Base-by-base conservation (phyloP, 352 stramenopile species). In the Globisporangium echinulatum region DNA sequence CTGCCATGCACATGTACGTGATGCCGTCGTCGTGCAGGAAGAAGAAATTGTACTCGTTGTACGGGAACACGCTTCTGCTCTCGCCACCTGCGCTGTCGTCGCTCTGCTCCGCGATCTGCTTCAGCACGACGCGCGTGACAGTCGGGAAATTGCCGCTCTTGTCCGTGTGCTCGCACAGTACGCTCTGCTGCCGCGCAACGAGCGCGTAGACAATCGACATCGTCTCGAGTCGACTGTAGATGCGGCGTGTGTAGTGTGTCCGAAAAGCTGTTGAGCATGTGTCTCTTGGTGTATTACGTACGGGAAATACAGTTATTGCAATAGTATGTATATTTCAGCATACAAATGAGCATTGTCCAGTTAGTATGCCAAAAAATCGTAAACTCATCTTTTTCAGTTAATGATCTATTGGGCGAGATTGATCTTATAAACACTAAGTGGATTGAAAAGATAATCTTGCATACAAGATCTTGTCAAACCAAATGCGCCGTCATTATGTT, bases 1-100 rank as follows among this genome's bases (percentile, higher is more conserved):
- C 79, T 1, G 80, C 82, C 82, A 94, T 90, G 58, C 84, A 94
- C 77, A 92, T 87, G 60, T 80, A 94, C 52, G 80, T 82, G n/a
- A 94, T 65, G 0, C 72, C 79, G 25, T 89, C 75, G 36, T 87
- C 77, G 47, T 79, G 58, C 8, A 91, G 73, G 48, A 92, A 94
- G 63, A 90, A 92, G 58, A 92, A 94, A 51, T 89, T 88, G 70
- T 74, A 90, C 25, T 86, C 71, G 62, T 88, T 83, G 74, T 89
- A 89, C 4, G 77, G 73, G 46, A 89, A 88, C 49, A 92, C 82
- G 51, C 80, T 91, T 52, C 80, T 79, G 19, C 63, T 37, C 10
- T 62, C 38, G 5, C 58, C 64, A 15, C 52, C 49, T 6, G 58
- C 14, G 25, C 25, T 33, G 46, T 58, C 65, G 10, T 63, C 40